Base-by-base conservation (phyloP, 1,284 basidiomycete genomes). In the Neonothopanus nambi region DNA sequence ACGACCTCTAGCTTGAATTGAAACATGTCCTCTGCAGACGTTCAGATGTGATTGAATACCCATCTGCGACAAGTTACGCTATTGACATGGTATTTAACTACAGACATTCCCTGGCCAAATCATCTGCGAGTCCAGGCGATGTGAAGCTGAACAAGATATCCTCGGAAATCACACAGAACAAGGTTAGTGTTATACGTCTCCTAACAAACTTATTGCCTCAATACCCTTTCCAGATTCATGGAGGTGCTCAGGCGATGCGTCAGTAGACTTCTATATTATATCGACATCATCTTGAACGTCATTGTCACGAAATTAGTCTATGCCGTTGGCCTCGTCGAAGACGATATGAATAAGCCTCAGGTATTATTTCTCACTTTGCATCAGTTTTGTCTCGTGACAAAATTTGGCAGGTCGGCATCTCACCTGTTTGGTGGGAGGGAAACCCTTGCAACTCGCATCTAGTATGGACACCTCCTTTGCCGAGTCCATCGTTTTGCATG, bases 371-470 rank as follows among this genome's bases (percentile, higher is more conserved):
- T 33, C 17, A 26, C 21, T 44, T 54, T 41, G 44, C 48, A 46
- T 33, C 17, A 35, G 17, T 30, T 13, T 30, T 33, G 48, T 46
- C 33, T 53, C 39, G 30, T 62, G 30, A 9, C 8, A 33, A 13
- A 13, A 33, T 8, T 33, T 33, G 30, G 13, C 30, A 90, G 87
- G 86, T 93, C 62, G 91, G 91, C 37, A 90, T 93, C 62, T 88
- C 87, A 33, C 85, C 89, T 2, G 79, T 93, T 49, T 92, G 91
- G 90, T 92, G 90, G 89, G 90, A 91, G 79, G 89, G 90, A 23
- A 93, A 92, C 65, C 89, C 90, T 5, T 93, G 90, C 66, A 93
- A 93, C 65, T 79, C 76, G 37, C 89, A 93, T 65, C 76, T 92
- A 37, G 88, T 88, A 65, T 61, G 79, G 17, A 17, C 18, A 12